Evolutionary conservation across 305 asterid genomes (phyloP), one percentile per base, ranked within the genome.

Genomic region (Stenogyne calaminthoides): DNA sequence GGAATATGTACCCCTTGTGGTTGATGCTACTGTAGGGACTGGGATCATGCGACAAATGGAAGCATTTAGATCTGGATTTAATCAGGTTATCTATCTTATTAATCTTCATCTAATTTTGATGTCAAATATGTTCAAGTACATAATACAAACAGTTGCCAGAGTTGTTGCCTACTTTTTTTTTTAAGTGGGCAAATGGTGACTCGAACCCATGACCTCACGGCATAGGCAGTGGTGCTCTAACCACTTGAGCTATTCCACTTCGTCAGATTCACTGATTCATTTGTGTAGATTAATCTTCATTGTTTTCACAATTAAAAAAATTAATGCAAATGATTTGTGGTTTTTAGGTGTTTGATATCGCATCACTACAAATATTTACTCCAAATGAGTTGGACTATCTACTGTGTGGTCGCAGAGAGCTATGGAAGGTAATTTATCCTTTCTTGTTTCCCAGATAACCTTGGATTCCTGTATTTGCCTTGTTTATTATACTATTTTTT

Each of bases 21-120:
- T 91, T 77, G 97, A 95, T 76, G 98, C 96, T 58, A 86, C 97
- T 63, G 88, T 95, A 16, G 91, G 86, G 77, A 74, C 84, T 39
- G 98, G 99, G 47, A 87, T 95, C 74, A 74, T 64, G 81, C 91
- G 96, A 63, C 98, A 93, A 78, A 73, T 87, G 80, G 99, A 95
- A 75, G 97, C 99, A 34, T 95, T 93, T 84, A 89, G 92, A 93
- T 86, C 94, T 72, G 99, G 99, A 69, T 95, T 95, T 83, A 91
- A 88, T 85, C 98, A 95, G 98, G 99, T 92, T 57, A 71, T 66
- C 3, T 65, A 11, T 49, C 67, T 54, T 68, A 9, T 55, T 64
- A 47, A 7, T 67, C 39, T 60, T 64, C 44, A 36, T 66, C 18
- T 7, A 69, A 59, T 64, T 81, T 51, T 64, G 49, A 40, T 66